Conservation (phyloP, 208 protist genomes). For the Leptomonas seymouri region DNA sequence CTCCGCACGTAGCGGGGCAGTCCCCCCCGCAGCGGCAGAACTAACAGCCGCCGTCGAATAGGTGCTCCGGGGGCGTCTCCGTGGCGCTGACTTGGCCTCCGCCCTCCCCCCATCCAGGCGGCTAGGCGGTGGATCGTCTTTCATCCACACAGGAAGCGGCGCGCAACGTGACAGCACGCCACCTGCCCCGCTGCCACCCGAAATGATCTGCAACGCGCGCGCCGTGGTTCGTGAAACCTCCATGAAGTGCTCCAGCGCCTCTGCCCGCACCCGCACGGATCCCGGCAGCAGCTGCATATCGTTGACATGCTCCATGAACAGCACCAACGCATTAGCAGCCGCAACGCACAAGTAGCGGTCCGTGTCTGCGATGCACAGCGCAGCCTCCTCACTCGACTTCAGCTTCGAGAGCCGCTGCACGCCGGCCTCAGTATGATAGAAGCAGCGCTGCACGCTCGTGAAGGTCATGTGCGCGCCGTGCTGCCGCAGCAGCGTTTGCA, state of each 20-base stretch:
- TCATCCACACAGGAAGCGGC: background rate
- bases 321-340: constrained; percentile 73
- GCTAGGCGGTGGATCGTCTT: background rate
- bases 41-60: background rate
- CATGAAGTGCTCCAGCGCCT: constrained; percentile 74
- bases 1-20: constrained; percentile 9
- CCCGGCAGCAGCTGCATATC: constrained; percentile 72
- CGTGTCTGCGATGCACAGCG: constrained; percentile 50
- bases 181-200: constrained; percentile 2
- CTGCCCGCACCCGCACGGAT: constrained; percentile 63
- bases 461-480: constrained; percentile 67
- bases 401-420: constrained; percentile 61
- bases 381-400: constrained; percentile 42
- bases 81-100: background rate
- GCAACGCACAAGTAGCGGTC: constrained; percentile 85
- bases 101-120: background rate
- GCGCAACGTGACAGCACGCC: constrained; percentile 2
- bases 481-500: constrained; percentile 62
- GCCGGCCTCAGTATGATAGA: constrained; percentile 70
- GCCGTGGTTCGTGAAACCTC: constrained; percentile 66
- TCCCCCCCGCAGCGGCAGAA: background rate
- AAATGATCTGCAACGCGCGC: constrained; percentile 66
- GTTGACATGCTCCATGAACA: constrained; percentile 75
- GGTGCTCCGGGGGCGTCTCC: constrained; percentile 6
- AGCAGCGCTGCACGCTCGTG: constrained; percentile 73